Evolutionary conservation across 2,329 filamentous ascomycete species (phyloP).

Genomic region (Chalaropsis thielavioides): DNA sequence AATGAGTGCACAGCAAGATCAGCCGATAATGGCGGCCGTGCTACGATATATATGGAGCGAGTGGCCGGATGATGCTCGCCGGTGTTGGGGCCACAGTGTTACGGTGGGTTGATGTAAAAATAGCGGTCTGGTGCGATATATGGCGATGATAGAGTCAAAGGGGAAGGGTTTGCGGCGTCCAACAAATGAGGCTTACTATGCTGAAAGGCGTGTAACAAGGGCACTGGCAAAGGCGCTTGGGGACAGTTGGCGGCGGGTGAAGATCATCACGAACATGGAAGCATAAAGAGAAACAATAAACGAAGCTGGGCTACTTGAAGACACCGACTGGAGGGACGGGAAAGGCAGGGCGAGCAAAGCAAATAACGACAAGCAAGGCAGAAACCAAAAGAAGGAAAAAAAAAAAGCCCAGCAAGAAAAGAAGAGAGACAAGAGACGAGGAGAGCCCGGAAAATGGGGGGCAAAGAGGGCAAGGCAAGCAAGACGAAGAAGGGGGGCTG

Average conservation of each 20-base stretch:
- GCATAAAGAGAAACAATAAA: neutral
- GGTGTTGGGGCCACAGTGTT: neutral
- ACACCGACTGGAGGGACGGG: neutral
- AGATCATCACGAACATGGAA: conserved; percentile 14
- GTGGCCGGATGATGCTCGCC: neutral
- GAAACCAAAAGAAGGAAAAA: conserved; percentile 2
- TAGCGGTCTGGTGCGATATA: neutral
- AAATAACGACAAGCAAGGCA: neutral
- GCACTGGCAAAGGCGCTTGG: conserved; percentile 10
- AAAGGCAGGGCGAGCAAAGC: neutral
- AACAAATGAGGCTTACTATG: neutral
- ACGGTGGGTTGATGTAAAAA: neutral
- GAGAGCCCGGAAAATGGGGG: neutral
- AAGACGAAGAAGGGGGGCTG: neutral
- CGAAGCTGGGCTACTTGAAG: neutral
- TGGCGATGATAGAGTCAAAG: neutral
- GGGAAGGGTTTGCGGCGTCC: neutral
- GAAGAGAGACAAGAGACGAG: neutral
- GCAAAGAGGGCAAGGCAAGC: neutral
- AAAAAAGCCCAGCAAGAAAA: neutral
- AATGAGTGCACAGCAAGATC: neutral
- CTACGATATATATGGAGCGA: neutral
- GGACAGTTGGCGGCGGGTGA: conserved; percentile 13
- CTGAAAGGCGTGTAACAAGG: conserved; percentile 6
- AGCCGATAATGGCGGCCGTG: neutral